phyloP scores from a whole-genome alignment of 164 flowering plant genomes.

The Berberis thunbergii region DNA sequence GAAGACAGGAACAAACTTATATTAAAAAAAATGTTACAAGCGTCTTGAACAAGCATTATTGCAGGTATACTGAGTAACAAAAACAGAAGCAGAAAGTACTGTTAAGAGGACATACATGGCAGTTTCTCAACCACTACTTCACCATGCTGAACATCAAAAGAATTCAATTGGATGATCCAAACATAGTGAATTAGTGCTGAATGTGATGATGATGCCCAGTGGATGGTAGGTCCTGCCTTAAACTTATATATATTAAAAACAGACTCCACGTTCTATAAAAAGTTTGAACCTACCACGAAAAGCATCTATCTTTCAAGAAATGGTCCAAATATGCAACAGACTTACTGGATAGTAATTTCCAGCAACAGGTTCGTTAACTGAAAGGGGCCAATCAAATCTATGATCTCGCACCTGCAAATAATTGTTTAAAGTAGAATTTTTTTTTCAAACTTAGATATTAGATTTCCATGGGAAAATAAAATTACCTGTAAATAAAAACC shows the following conservation, averaged over 20 bases:
- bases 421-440: background rate
- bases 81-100: too few species aligned
- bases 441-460: background rate
- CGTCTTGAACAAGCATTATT: too few species aligned
- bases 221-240: background rate
- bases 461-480: background rate
- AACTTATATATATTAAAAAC: background rate
- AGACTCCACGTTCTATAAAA: background rate
- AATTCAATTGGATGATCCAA: too few species aligned
- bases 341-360: conserved; percentile 93
- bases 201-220: too few species aligned
- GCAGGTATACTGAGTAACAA: too few species aligned
- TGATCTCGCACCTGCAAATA: conserved; percentile 62
- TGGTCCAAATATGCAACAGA: conserved; percentile 1
- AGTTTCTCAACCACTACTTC: too few species aligned
- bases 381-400: conserved; percentile 68
- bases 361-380: conserved; percentile 73
- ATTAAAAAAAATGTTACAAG: background rate
- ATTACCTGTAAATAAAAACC: too few species aligned
- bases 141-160: too few species aligned
- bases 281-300: background rate
- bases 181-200: too few species aligned
- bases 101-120: too few species aligned
- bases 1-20: background rate
- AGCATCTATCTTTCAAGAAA: background rate